These are phyloP conservation scores for Microascus cirrosus DNA, from an alignment of 2,329 filamentous ascomycete genomes.

Conservation along the genomic window DNA sequence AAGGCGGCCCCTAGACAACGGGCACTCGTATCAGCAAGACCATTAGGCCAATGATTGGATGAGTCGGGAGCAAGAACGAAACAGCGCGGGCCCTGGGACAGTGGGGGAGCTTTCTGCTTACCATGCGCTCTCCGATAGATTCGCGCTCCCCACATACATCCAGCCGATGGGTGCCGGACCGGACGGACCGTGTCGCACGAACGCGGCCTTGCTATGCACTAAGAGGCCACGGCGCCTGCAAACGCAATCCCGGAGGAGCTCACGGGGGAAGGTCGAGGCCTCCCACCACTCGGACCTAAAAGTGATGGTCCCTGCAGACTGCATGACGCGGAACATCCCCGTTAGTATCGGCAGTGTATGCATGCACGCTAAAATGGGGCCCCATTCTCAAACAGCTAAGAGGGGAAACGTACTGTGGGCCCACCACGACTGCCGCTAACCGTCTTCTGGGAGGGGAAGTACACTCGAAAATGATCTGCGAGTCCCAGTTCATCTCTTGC, in stretches of 20 bases:
- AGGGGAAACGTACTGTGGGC: conserved; percentile 30
- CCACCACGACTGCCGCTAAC: conserved; percentile 56
- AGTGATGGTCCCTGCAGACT: conserved; percentile 75
- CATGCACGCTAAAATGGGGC: background rate
- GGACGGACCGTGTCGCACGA: conserved; percentile 24
- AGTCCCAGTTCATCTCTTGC: conserved; percentile 9
- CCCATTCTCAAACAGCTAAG: background rate
- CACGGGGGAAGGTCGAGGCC: conserved; percentile 55
- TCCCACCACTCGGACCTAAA: conserved; percentile 65
- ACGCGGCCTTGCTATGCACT: conserved; percentile 76
- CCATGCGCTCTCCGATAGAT: conserved; percentile 90
- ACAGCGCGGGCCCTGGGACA: too few species aligned
- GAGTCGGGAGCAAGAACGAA: background rate
- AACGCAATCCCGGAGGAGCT: conserved; percentile 63
- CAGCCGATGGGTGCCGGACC: conserved; percentile 38
- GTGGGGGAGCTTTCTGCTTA: conserved; percentile 28
- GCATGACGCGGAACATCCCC: conserved; percentile 18
- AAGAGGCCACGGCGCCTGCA: conserved; percentile 62
- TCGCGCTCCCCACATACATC: conserved; percentile 84
- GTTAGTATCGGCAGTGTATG: background rate
- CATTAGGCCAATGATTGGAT: background rate
- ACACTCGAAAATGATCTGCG: conserved; percentile 53
- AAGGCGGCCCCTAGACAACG: conserved; percentile 56
- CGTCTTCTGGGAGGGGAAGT: conserved; percentile 68
- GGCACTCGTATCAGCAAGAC: background rate